phyloP scores from a whole-genome alignment of 805 yeast species.

The Ogataea kodamae region DNA sequence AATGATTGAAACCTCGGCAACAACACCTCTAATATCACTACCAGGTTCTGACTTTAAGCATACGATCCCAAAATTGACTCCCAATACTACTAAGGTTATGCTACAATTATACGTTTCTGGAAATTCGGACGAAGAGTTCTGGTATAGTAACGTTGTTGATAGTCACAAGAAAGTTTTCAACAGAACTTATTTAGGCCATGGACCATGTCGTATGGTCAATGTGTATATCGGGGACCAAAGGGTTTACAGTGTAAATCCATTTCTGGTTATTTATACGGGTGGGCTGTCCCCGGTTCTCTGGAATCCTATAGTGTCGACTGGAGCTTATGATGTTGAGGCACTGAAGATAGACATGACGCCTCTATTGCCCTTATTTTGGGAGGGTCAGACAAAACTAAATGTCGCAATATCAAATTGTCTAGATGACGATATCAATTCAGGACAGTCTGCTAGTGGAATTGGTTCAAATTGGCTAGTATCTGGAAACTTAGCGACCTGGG shows the following conservation, averaged over 20 bases:
- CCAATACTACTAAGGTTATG: conserved; percentile 57
- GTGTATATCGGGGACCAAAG: conserved; percentile 57
- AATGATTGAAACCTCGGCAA: conserved; percentile 29
- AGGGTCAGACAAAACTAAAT: conserved; percentile 34
- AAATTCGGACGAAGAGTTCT: conserved; percentile 77
- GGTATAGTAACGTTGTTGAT: conserved; percentile 66
- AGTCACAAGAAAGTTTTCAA: conserved; percentile 43
- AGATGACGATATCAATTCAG: conserved; percentile 34
- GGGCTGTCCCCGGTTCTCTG: conserved; percentile 78
- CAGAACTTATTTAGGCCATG: conserved; percentile 51
- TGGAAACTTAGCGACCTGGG: conserved; percentile 55
- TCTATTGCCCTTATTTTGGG: conserved; percentile 67
- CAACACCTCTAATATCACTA: conserved; percentile 45
- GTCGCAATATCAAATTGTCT: conserved; percentile 55
- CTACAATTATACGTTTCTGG: conserved; percentile 67
- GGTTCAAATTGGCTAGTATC: conserved; percentile 60
- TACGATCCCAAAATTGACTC: conserved; percentile 43
- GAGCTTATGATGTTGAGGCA: conserved; percentile 72
- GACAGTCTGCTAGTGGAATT: conserved; percentile 31
- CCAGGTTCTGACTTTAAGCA: conserved; percentile 39
- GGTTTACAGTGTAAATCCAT: conserved; percentile 62
- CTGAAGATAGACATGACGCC: conserved; percentile 69
- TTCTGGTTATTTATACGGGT: conserved; percentile 75
- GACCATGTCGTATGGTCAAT: conserved; percentile 67
- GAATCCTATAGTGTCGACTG: conserved; percentile 72